These are phyloP conservation scores for Fusarium sp. DNA, from an alignment of 2,329 filamentous ascomycete species.

Conservation along the genomic window DNA sequence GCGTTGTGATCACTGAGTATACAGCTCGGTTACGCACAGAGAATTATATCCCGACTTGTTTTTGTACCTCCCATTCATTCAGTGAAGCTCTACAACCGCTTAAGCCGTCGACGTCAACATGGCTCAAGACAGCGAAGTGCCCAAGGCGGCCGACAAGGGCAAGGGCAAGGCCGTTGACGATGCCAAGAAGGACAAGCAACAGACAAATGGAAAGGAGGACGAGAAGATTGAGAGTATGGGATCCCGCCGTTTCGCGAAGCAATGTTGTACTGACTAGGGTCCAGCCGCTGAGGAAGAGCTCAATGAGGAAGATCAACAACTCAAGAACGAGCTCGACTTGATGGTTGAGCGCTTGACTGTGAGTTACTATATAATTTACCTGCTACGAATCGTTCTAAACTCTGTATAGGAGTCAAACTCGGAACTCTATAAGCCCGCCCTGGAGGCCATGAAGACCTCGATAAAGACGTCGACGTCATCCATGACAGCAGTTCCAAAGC, in stretches of 20 bases:
- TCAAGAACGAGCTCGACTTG: constrained; percentile 98
- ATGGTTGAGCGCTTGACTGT: constrained; percentile 94
- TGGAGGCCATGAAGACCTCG: constrained; percentile 96
- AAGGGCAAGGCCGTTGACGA: constrained; percentile 90
- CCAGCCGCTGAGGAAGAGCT: constrained; percentile 78
- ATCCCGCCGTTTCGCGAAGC: constrained; percentile 22
- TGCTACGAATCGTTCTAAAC: constrained; percentile 25
- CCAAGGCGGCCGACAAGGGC: constrained; percentile 89
- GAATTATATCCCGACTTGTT: constrained; percentile 10
- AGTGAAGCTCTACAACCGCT: constrained; percentile 45
- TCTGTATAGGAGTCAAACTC: constrained; percentile 79
- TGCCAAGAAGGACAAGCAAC: constrained; percentile 75
- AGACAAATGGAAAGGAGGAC: constrained; percentile 79
- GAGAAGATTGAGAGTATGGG: constrained; percentile 65
- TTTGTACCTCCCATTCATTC: constrained; percentile 23
- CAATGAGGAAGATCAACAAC: constrained; percentile 96
- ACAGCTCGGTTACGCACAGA: constrained; percentile 13
- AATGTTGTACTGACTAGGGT: constrained; percentile 38
- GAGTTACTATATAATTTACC: constrained; percentile 42
- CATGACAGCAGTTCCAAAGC: constrained; percentile 99
- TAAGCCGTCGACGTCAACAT: constrained; percentile 65
- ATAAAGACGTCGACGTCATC: constrained; percentile 99
- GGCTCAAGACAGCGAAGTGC: constrained; percentile 92
- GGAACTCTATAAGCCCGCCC: constrained; percentile 87
- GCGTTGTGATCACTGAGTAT: constrained; percentile 16